A percentile compares a stretch with the other conserved stretches of the same genome.
phyloP scores from a whole-genome alignment of 768 basidiomycete species.

The Tulasnella sp. region DNA sequence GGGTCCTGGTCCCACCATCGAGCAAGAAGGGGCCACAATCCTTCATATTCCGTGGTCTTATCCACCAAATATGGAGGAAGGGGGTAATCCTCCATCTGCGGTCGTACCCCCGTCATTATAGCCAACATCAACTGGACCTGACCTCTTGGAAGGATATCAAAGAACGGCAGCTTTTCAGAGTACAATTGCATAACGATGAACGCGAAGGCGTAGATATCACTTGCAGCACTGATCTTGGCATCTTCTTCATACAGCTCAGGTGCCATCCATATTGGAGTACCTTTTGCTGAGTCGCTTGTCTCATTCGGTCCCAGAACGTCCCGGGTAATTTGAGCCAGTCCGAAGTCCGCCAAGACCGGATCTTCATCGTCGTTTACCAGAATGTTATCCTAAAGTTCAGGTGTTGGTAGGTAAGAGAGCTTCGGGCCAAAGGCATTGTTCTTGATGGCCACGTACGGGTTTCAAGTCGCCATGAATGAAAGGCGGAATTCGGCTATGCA shows the following conservation, averaged over 20 bases:
- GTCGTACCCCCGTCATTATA: not conserved
- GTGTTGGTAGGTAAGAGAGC: not conserved
- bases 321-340: not conserved
- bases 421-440: not conserved
- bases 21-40: not conserved
- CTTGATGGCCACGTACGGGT: not conserved
- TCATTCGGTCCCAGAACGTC: not conserved
- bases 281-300: not conserved
- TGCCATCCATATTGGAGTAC: not conserved
- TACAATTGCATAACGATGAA: not conserved
- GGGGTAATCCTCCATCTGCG: not conserved
- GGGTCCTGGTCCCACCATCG: not conserved
- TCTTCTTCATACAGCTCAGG: not conserved
- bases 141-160: not conserved
- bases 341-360: not conserved
- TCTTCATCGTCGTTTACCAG: not conserved
- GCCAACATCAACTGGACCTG: not conserved
- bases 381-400: not conserved
- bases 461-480: not conserved
- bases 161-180: not conserved
- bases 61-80: not conserved
- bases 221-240: not conserved
- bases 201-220: not conserved
- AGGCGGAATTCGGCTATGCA: not conserved
- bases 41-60: not conserved